Conservation (phyloP, 805 yeast species). For the Metschnikowia santaceciliae region DNA sequence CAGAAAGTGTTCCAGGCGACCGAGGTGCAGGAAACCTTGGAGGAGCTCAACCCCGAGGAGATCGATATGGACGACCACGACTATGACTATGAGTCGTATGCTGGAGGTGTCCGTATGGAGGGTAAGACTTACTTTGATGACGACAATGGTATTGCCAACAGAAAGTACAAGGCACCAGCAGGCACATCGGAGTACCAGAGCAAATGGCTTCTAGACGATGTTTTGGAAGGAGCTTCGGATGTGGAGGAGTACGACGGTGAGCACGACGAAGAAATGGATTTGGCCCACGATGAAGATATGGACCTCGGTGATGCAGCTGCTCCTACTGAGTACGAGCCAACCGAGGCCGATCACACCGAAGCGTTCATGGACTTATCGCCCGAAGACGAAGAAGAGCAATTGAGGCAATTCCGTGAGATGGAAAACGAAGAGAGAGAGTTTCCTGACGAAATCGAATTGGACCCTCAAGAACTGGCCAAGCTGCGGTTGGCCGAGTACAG, state of each 20-base stretch:
- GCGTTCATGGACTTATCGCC: conserved; percentile 68
- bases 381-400: conserved; percentile 81
- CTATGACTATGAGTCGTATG: conserved; percentile 19
- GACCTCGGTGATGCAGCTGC: conserved; percentile 18
- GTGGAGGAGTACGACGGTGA: conserved; percentile 40
- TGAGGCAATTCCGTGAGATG: conserved; percentile 58
- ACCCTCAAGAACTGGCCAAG: conserved; percentile 69
- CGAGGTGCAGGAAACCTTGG: conserved; percentile 53
- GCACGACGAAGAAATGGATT: conserved; percentile 27
- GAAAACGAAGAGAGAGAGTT: conserved; percentile 86
- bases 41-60: conserved; percentile 56
- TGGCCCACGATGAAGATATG: conserved; percentile 31
- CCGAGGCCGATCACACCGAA: conserved; percentile 48
- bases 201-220: conserved; percentile 66
- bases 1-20: conserved; percentile 23
- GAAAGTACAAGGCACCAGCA: conserved; percentile 49
- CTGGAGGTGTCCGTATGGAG: conserved; percentile 51
- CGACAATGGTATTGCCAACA: conserved; percentile 16
- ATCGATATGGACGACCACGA: conserved; percentile 40
- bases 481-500: conserved; percentile 76
- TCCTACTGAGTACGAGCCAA: conserved; percentile 38
- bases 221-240: conserved; percentile 39
- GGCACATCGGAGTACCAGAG: conserved; percentile 79
- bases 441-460: conserved; percentile 91
- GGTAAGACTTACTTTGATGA: conserved; percentile 49